Base-by-base conservation (phyloP, 1,284 basidiomycete species). In the Volvariella surrecta region DNA sequence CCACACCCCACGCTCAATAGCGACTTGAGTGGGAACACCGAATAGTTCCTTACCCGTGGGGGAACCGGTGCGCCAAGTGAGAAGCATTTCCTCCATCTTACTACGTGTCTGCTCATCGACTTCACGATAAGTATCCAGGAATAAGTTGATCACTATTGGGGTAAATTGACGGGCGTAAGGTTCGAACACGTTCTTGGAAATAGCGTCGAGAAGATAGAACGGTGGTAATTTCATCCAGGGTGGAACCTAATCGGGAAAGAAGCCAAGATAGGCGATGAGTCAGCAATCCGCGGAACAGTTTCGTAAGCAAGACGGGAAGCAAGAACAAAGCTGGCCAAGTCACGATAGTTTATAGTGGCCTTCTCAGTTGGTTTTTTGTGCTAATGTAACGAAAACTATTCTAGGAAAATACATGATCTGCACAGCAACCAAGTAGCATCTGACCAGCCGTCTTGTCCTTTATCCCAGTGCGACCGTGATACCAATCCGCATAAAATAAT, bases 21-120 rank as follows among this genome's bases (percentile, higher is more conserved):
- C 74, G 21, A 76, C 63, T 54, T 91, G 89, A 31, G 80, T 70
- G 2, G 76, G 74, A 20, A 77, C 66, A 31, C 89, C 86, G 57
- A 94, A 97, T 2, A 97, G 68, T 57, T 92, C 87, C 46, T 77
- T 76, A n/a, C 85, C 78, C 39, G 72, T 72, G 1, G 85, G 83
- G 8, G 84, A 82, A 28, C 89, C 89, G 24, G 80, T 86, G 22
- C 91, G 75, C 93, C 93, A 97, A 7, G 93, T 92, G 31, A 89
- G 66, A 15, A 96, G 75, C 81, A 97, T 90, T 62, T 97, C 93
- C 58, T 94, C 90, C 87, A 97, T 92, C 64, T 95, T 96, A 59
- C 80, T 77, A 49, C 86, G 82, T 4, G 89, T 95, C 30, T 67
- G 65, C 32, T 80, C 79, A 58, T 95, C 91, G 49, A 94, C 90